Evolutionary conservation across 331 rosid genomes (phyloP), one percentile per base, ranked within the genome.

Genomic region (Rhamnella rubrinervis): DNA sequence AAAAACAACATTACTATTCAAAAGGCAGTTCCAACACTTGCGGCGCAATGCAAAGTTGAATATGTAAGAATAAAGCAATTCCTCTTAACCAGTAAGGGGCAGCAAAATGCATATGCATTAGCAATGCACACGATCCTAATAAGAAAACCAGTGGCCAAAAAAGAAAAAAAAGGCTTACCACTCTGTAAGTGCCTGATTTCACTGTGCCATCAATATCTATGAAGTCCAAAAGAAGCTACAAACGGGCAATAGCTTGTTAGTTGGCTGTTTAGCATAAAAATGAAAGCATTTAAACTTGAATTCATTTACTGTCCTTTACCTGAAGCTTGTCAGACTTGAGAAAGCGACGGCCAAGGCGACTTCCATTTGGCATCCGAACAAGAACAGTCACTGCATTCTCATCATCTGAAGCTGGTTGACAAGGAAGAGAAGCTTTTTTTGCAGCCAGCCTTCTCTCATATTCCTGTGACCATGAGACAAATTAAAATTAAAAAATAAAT

Each of bases 291-390:
- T 49, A 39, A 58, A 77, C 26, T 70, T 23, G 63, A 31, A 52
- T 39, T 65, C 38, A 40, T 17, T 58, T 17, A 31, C n/a, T 21
- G 55, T 73, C 40, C 46, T 67, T 81, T 79, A 93, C 90, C 93
- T 90, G 85, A 74, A 93, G 97, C 74, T 85, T 90, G 85, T 93
- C 89, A 28, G 89, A 82, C 75, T 83, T 82, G 71, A 76, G 83
- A 77, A 90, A 90, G 62, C 92, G 86, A 2, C 85, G 90, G 61
- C 86, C 86, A 71, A 58, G 63, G 41, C 93, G 90, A 64, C 68
- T 61, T n/a, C 96, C 98, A 28, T 90, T 86, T 70, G 97, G 93
- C 97, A 93, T 82, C 65, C 85, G 89, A 61, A 86, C 81, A 63
- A 86, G 87, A 15, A 93, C 82, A 75, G 83, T 82, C 57, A 86